These are phyloP conservation scores for Centrapalus pauciflorus DNA, from an alignment of 129 eudicot genomes.

Conservation along the genomic window DNA sequence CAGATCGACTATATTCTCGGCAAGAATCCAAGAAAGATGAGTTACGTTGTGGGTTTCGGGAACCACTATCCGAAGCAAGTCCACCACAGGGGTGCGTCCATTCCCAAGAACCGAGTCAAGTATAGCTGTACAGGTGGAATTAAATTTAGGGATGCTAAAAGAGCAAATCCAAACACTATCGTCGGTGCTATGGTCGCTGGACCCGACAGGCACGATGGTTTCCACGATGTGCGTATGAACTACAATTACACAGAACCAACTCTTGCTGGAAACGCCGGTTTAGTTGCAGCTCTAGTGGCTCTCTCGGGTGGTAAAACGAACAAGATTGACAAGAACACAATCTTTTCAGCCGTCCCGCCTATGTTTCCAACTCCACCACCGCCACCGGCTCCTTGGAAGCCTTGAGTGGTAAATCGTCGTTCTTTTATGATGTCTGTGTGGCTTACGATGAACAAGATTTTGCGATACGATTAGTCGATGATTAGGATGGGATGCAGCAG, in stretches of 20 bases:
- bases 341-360: conserved; percentile 86
- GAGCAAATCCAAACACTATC: conserved; percentile 59
- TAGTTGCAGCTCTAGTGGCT: conserved; percentile 79
- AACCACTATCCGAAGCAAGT: conserved; percentile 69
- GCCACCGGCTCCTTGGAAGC: conserved; percentile 84
- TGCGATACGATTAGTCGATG: conserved; percentile 10
- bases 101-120: conserved; percentile 65
- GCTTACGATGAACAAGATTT: conserved; percentile 24
- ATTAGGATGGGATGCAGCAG: neutral
- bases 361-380: conserved; percentile 86
- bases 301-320: conserved; percentile 51
- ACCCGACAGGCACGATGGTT: conserved; percentile 68
- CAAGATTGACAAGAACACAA: conserved; percentile 71
- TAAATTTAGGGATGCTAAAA: conserved; percentile 55
- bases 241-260: conserved; percentile 89
- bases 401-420: conserved; percentile 24
- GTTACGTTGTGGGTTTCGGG: conserved; percentile 83
- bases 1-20: conserved; percentile 90
- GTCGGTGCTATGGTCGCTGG: conserved; percentile 94
- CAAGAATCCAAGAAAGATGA: conserved; percentile 84
- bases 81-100: conserved; percentile 91
- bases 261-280: conserved; percentile 81
- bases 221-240: conserved; percentile 64
- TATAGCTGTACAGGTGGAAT: conserved; percentile 77
- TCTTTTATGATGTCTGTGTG: conserved; percentile 17